These are phyloP conservation scores for Carallia brachiata DNA, from an alignment of 345 rosid species.

Conservation along the genomic window DNA sequence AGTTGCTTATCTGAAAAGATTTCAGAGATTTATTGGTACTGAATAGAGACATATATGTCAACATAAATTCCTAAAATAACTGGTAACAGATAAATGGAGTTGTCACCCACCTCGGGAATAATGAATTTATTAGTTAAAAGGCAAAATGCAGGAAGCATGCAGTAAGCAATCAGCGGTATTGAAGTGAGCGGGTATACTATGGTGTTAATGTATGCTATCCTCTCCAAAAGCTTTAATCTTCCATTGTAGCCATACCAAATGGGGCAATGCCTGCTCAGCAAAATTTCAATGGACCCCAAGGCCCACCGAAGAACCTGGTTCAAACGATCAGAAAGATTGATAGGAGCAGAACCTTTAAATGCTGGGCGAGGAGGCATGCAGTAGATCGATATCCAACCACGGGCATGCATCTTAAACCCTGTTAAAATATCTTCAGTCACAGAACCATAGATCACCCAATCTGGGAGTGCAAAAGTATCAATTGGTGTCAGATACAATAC, in stretches of 20 bases:
- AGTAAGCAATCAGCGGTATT: conserved; percentile 86
- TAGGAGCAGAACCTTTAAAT: conserved; percentile 98
- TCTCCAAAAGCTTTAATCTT: conserved; percentile 74
- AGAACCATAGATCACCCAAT: conserved; percentile 99
- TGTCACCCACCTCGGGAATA: conserved; percentile 78
- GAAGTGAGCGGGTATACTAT: conserved; percentile 95
- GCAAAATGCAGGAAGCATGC: conserved; percentile 93
- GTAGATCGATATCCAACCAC: conserved; percentile 96
- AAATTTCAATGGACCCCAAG: conserved; percentile 91
- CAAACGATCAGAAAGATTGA: conserved; percentile 98
- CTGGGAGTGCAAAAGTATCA: conserved; percentile 35
- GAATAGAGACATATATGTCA: background rate
- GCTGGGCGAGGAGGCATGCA: conserved; percentile 99
- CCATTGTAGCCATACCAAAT: conserved; percentile 97
- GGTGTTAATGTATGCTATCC: conserved; percentile 93
- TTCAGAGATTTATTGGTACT: background rate
- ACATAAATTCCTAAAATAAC: background rate
- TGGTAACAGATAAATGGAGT: background rate
- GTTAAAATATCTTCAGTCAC: conserved; percentile 99
- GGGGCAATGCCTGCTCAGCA: conserved; percentile 98
- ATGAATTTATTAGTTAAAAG: conserved; percentile 91
- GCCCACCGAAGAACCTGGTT: conserved; percentile 99
- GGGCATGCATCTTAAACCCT: conserved; percentile 99
- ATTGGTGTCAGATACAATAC: background rate
- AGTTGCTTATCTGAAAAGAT: conserved; percentile 86